Percentiles rank a stretch among this genome's conserved stretches.
These are phyloP conservation scores for Dactylellina cionopaga DNA, from an alignment of 2,329 filamentous ascomycete genomes.

Conservation along the genomic window DNA sequence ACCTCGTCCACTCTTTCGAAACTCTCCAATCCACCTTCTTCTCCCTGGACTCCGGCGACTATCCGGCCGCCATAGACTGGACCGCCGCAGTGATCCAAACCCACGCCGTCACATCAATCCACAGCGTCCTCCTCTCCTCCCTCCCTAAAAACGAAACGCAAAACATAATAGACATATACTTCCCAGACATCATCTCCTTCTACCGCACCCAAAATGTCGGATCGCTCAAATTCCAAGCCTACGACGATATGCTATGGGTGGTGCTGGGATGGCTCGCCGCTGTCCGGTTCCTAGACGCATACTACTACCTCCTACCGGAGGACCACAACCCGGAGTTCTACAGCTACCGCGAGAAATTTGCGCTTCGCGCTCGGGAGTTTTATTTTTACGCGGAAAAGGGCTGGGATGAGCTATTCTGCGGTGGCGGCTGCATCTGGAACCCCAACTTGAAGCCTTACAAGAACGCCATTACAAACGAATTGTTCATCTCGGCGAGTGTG, in stretches of 20 bases:
- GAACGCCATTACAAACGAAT: conserved; percentile 93
- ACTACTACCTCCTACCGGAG: conserved; percentile 24
- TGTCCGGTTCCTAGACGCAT: conserved; percentile 72
- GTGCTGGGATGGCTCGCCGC: conserved; percentile 89
- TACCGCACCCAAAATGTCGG: conserved; percentile 89
- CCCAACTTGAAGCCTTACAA: conserved; percentile 83
- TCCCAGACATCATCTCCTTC: conserved; percentile 77
- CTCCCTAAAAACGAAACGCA: conserved; percentile 59
- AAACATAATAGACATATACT: conserved; percentile 85
- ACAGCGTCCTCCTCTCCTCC: conserved; percentile 68
- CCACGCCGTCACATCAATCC: conserved; percentile 77
- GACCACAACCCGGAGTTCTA: conserved; percentile 37
- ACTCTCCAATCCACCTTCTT: conserved; percentile 84
- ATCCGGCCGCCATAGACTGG: conserved; percentile 91
- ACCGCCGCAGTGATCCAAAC: conserved; percentile 86
- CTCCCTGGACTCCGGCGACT: conserved; percentile 78
- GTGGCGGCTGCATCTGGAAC: conserved; percentile 92
- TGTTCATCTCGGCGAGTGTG: conserved; percentile 84
- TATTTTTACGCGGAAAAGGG: conserved; percentile 81
- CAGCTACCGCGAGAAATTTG: conserved; percentile 77
- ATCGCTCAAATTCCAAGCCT: conserved; percentile 78
- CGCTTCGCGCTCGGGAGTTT: conserved; percentile 84
- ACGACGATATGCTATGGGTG: conserved; percentile 95
- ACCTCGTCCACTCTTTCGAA: conserved; percentile 65
- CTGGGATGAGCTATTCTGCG: conserved; percentile 83